Percentiles rank a stretch among this genome's conserved stretches.
phyloP scores from a whole-genome alignment of 257 asterid species.

The Cordia subcordata region DNA sequence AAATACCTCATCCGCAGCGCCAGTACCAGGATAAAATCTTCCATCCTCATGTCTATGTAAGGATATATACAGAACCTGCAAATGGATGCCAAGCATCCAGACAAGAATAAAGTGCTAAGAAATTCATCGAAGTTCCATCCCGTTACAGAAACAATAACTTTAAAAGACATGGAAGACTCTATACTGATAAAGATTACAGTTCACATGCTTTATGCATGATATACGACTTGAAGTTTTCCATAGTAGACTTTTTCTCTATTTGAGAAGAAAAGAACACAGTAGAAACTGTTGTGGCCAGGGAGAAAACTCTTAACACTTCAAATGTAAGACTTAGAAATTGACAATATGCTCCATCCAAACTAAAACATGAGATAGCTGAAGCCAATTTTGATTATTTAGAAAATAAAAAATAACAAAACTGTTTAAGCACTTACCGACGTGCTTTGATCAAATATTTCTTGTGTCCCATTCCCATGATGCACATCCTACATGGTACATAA shows the following conservation, averaged over 20 bases:
- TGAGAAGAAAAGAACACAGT: no score
- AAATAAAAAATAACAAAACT: not conserved
- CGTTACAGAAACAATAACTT: not conserved
- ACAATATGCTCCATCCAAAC: not conserved
- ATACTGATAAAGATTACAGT: not conserved
- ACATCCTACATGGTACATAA: slow-evolving; percentile 64
- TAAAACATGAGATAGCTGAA: not conserved
- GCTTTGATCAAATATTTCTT: slow-evolving; percentile 85
- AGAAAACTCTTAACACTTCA: not conserved
- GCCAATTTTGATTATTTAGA: not conserved
- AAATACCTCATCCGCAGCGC: slow-evolving; percentile 87
- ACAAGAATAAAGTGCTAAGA: slow-evolving; percentile 4
- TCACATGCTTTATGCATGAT: not conserved
- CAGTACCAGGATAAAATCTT: slow-evolving; percentile 94
- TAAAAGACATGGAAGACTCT: not conserved
- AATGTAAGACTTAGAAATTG: not conserved
- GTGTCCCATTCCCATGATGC: slow-evolving; percentile 99
- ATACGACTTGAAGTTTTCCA: not conserved
- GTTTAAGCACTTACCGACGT: slow-evolving; percentile 60
- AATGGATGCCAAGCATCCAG: slow-evolving; percentile 13
- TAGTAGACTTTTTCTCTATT: no score
- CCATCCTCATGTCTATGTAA: slow-evolving; percentile 96
- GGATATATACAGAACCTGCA: slow-evolving; percentile 92
- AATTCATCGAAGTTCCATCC: slow-evolving; percentile 2
- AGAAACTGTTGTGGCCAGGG: not conserved